Base-by-base conservation (phyloP, 805 yeast species). In the Hanseniaspora vineae region DNA sequence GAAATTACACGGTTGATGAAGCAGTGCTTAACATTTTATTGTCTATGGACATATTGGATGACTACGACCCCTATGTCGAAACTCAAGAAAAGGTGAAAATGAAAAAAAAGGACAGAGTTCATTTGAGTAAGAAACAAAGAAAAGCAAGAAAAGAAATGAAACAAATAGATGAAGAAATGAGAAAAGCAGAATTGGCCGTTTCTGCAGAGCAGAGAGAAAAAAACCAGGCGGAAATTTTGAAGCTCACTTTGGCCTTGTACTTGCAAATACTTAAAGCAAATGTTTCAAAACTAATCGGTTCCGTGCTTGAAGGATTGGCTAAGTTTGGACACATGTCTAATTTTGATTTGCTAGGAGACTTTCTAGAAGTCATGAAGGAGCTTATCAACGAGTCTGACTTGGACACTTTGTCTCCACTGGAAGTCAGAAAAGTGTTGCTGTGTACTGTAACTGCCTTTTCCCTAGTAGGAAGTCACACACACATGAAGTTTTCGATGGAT, bases 361-460 rank as follows among this genome's bases (percentile, higher is more conserved):
- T 92, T 65, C 70, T 92, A 46, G 94, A 83, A 60, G 96, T 89
- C 8, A 72, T 92, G 62, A 73, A 89, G 54, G 97, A 92, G 63
- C 75, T 89, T 20, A 77, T 87, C 61, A 56, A 58, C 12, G 84
- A 75, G 48, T 65, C 68, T 39, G 71, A 69, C 17, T 56, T 70
- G n/a, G 67, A 61, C 2, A 72, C 75, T 37, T 62, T 70, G 15
- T 66, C 72, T 42, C 57, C 71, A 42, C 61, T 59, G 45, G 78
- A 78, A 54, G 71, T 81, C 37, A 77, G 96, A 53, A 88, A 87
- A 52, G 71, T 85, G 0, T 68, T 90, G 42, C 70, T 92, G 19
- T 85, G 96, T 61, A 78, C 88, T 42, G 87, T 83, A 14, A 90
- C 97, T 1, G 86, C 97, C 5, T 90, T 90, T 65, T 81, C 96